Evolutionary conservation across 2,329 filamentous ascomycete genomes (phyloP).

Genomic region (Hymenoscyphus infarciens): DNA sequence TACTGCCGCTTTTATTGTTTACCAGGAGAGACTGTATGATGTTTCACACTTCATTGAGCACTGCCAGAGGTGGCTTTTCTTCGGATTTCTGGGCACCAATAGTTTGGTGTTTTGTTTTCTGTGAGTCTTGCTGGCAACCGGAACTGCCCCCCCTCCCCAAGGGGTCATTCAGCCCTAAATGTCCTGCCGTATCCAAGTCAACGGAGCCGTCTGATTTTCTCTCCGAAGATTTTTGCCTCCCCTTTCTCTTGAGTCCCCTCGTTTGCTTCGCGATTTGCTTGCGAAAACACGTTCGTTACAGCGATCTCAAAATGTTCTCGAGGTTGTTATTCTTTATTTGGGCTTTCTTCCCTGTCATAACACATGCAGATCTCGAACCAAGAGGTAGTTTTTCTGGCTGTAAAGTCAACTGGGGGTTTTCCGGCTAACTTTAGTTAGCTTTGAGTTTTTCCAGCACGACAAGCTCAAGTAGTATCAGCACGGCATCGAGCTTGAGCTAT

Average conservation of each 20-base stretch:
- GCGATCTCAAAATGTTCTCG: constrained; percentile 4
- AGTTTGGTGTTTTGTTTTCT: background rate
- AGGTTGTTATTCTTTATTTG: background rate
- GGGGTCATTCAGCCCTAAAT: constrained; percentile 7
- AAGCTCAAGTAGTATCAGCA: no score
- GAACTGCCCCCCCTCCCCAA: background rate
- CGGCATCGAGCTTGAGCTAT: no score
- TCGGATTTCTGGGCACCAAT: background rate
- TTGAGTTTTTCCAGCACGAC: background rate
- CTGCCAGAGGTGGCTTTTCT: constrained; percentile 7
- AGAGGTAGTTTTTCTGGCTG: background rate
- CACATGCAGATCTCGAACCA: background rate
- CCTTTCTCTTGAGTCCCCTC: background rate
- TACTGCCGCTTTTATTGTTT: background rate
- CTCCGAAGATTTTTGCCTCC: background rate
- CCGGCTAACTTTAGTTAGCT: background rate
- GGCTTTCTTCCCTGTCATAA: background rate
- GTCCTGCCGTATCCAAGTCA: background rate
- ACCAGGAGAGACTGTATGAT: background rate
- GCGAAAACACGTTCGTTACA: constrained; percentile 8
- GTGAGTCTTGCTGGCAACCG: background rate
- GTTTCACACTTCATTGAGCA: background rate
- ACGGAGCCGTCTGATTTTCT: background rate
- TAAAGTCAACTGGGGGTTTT: background rate
- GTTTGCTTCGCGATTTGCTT: background rate